Base-by-base conservation (phyloP, 257 asterid genomes). In the Solanum boliviense region DNA sequence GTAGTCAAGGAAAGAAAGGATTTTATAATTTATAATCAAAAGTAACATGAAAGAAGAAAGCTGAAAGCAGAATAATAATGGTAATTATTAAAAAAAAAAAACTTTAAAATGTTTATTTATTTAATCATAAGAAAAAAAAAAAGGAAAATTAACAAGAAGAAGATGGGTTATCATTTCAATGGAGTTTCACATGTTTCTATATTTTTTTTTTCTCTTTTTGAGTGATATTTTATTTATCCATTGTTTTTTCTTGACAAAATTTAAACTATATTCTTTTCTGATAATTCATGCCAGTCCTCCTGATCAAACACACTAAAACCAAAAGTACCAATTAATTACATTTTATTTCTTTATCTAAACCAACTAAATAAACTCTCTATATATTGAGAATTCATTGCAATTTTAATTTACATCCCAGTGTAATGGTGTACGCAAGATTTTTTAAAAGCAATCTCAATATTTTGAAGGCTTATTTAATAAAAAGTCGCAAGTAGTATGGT, bases 191-290 rank as follows among this genome's bases (percentile, higher is more conserved):
- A 29, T 81, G 85, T 1, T 81, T 29, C 41, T 46, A 48, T 46
- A 16, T 29, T 4, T 79, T 29, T 7, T 78, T 7, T 1, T 6
- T 41, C 9, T 44, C 16, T 78, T 78, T 79, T 7, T 13, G 25
- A 15, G 38, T 41, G 15, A 25, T 25, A 41, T 79, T 79, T 79
- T 27, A 41, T 79, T 25, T 44, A 74, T 81, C 39, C 11, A 18
- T 29, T 46, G 16, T 16, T 82, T 32, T 78, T 82, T 38, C 12
- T 82, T 36, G 32, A 7, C 25, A 82, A 81, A 81, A 18, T 82
- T 76, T 48, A 29, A 29, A 81, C 18, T 81, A 46, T 81, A 79
- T 29, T 46, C 29, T 81, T 81, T 81, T 81, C 85, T 81, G 85
- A 81, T 11, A 81, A 81, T 81, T 81, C 68, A 46, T 81, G 85